A percentile compares a stretch with the other conserved stretches of the same genome.
Conservation (phyloP, 345 rosid species). For the Dovyalis caffra region DNA sequence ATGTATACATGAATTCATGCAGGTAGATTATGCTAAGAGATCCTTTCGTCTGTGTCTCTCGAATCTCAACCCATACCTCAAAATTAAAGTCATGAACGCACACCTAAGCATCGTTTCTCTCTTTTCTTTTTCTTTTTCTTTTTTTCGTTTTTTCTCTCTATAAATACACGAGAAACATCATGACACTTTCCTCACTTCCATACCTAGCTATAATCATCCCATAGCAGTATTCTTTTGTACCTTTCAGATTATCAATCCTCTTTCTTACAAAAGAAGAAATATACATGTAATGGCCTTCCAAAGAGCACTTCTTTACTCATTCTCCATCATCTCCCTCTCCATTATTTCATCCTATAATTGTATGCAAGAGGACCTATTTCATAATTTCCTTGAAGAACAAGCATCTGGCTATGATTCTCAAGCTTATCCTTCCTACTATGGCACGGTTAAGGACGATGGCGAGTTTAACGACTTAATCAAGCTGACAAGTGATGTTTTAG, state of each 20-base stretch:
- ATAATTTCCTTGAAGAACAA: slow-evolving; percentile 23
- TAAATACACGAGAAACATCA: slow-evolving; percentile 31
- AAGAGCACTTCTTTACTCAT: not conserved
- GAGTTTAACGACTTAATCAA: slow-evolving; percentile 24
- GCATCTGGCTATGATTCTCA: slow-evolving; percentile 18
- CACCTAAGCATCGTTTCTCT: slow-evolving; percentile 7
- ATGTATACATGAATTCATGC: not conserved
- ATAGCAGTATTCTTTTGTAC: not conserved
- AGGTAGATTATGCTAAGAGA: slow-evolving; percentile 17
- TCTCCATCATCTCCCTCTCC: not conserved
- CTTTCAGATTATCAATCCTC: not conserved
- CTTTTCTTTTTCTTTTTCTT: not conserved
- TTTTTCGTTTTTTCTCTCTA: too few relatives aligned
- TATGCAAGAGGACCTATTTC: slow-evolving; percentile 17
- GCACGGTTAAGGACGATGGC: slow-evolving; percentile 17
- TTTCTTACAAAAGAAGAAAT: slow-evolving; percentile 10
- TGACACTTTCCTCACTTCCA: slow-evolving; percentile 14
- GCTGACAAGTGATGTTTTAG: slow-evolving; percentile 9
- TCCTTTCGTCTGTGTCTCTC: slow-evolving; percentile 42
- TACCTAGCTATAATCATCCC: slow-evolving; percentile 1
- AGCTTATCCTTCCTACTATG: slow-evolving; percentile 28
- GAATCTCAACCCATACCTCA: slow-evolving; percentile 30
- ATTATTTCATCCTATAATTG: slow-evolving; percentile 11
- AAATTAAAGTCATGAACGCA: slow-evolving; percentile 10
- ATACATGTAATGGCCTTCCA: slow-evolving; percentile 22